A percentile compares a stretch with the other conserved stretches of the same genome.
Evolutionary conservation across 331 rosid genomes (phyloP).

Genomic region (Erythrophleum ivorense): DNA sequence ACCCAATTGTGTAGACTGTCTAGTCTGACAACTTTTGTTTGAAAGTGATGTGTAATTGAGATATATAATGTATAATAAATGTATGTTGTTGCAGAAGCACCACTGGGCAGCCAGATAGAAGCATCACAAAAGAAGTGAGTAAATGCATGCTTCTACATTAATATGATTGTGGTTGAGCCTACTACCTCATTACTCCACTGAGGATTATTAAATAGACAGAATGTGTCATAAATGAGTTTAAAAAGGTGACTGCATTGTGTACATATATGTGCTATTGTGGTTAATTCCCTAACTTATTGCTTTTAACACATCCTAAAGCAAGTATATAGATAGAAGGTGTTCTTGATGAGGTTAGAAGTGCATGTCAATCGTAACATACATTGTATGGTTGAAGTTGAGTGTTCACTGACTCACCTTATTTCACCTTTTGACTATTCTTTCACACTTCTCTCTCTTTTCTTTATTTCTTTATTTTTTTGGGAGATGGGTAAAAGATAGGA

Average conservation of each 20-base stretch:
- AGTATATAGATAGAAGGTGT: constrained; percentile 35
- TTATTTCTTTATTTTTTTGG: background rate
- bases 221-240: constrained; percentile 19
- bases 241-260: constrained; percentile 30
- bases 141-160: constrained; percentile 9
- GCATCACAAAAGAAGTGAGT: constrained; percentile 77
- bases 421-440: background rate
- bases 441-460: background rate
- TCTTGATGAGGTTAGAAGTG: constrained; percentile 30
- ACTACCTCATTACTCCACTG: constrained; percentile 18
- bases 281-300: constrained; percentile 33
- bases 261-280: constrained; percentile 5
- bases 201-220: constrained; percentile 19
- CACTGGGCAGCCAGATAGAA: constrained; percentile 51
- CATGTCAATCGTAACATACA: background rate
- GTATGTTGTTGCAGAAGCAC: constrained; percentile 48
- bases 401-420: background rate
- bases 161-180: constrained; percentile 12
- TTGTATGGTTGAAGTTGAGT: constrained; percentile 36
- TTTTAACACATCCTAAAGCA: constrained; percentile 9
- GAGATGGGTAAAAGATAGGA: constrained; percentile 3
- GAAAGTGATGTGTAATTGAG: constrained; percentile 35
- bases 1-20: constrained; percentile 28
- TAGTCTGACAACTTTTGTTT: constrained; percentile 31
- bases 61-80: constrained; percentile 35